phyloP scores from a whole-genome alignment of 2,329 filamentous ascomycete species.

The Clonostachys rhizophaga region DNA sequence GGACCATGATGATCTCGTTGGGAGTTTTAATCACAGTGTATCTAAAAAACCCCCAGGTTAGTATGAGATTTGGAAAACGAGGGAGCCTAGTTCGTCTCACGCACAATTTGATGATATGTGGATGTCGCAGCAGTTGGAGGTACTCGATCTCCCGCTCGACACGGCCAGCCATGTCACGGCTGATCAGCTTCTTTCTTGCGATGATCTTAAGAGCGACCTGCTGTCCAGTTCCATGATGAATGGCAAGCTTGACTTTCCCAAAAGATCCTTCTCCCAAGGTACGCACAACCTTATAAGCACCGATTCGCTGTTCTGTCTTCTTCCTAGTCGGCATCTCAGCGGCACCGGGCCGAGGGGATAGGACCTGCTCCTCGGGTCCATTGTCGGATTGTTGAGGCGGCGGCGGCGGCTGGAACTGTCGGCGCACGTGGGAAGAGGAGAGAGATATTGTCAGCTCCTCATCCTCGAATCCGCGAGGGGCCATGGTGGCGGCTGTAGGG shows the following conservation, averaged over 20 bases:
- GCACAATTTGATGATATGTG: conserved; percentile 98
- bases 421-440: conserved; percentile 59
- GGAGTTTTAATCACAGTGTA: conserved; percentile 96
- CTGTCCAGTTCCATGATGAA: conserved; percentile 86
- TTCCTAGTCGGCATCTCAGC: conserved; percentile 32
- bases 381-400: conserved; percentile 10
- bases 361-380: conserved; percentile 1
- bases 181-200: conserved; percentile 90
- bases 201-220: conserved; percentile 99
- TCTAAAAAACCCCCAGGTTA: conserved; percentile 33
- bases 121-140: conserved; percentile 88
- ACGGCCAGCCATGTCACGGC: conserved; percentile 93
- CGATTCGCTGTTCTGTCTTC: conserved; percentile 78
- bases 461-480: conserved; percentile 63
- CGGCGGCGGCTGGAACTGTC: conserved; percentile 24
- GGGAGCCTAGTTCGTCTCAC: conserved; percentile 16
- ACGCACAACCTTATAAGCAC: conserved; percentile 84
- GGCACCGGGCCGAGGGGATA: conserved; percentile 12
- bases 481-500: conserved; percentile 27
- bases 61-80: neutral
- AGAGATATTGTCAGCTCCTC: conserved; percentile 80
- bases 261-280: conserved; percentile 96
- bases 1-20: conserved; percentile 96
- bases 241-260: conserved; percentile 96
- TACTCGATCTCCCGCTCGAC: conserved; percentile 99